Evolutionary conservation across 768 basidiomycete genomes (phyloP), one percentile per base, ranked within the genome.

Genomic region (Phaeotremella skinneri): DNA sequence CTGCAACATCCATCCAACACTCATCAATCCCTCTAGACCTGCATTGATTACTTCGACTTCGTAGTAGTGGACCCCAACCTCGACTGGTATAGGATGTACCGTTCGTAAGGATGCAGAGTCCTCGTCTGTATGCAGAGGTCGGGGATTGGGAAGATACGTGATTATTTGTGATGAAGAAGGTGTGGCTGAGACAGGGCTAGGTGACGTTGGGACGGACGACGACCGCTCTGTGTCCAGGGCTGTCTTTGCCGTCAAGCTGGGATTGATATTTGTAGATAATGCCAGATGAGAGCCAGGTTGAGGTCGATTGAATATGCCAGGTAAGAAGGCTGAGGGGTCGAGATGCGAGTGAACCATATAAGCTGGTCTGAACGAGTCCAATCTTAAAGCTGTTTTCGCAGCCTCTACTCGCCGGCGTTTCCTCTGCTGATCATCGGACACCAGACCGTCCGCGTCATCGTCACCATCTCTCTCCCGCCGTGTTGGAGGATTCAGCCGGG

Each of bases 31-130:
- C 75, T 87, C 89, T 42, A 83, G 80, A 11, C 88, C 87, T 70
- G 89, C 89, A 72, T 87, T 85, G 4, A 87, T 73, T 47, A 98
- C 84, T 67, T 88, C 85, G 4, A 91, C 85, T 79, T 99, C 94
- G 73, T 87, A 99, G 76, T 98, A 99, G 73, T 90, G 94, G 55
- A 98, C 85, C 23, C 93, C 96, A 67, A 89, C 89, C 11, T 87
- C 85, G 0, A 86, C 81, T 1, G 93, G 93, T 49, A 94, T 87
- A 0, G 87, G 83, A 63, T 84, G 79, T 43, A 83, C 83, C 0
- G 93, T 85, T 51, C 91, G 83, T 3, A 89, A 88, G 41, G 91
- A 82, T 11, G 90, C 89, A 0, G 91, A 90, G 55, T 94, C 91
- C 58, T 85, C 85, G 56, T 92, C 90, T 13, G 84, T 84, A 52